Evolutionary conservation across 306 rosid species (phyloP).

Genomic region (Quercus parvula): DNA sequence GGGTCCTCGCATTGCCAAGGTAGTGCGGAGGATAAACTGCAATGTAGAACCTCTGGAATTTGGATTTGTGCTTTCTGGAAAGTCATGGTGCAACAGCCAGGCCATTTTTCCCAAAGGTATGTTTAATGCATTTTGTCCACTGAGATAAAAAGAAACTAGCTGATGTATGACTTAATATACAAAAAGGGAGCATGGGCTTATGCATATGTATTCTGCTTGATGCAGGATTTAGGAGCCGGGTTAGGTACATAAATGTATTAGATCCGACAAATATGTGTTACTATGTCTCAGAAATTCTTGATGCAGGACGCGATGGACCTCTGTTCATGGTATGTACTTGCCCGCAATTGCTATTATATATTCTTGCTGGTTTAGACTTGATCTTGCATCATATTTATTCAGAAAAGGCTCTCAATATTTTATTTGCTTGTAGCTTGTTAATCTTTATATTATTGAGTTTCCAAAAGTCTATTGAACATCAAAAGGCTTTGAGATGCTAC

Average conservation of each 20-base stretch:
- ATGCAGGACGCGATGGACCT: conserved; percentile 73
- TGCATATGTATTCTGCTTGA: conserved; percentile 28
- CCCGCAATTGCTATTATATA: not conserved
- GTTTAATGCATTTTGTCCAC: conserved; percentile 5
- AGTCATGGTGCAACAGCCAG: conserved; percentile 87
- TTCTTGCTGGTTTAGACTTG: not conserved
- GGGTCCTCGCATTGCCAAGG: conserved; percentile 98
- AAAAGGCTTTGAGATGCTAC: not conserved
- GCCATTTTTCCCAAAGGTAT: conserved; percentile 94
- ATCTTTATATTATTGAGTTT: not conserved
- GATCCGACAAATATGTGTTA: conserved; percentile 75
- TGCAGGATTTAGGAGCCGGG: conserved; percentile 96
- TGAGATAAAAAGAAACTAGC: conserved; percentile 5
- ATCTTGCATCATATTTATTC: not conserved
- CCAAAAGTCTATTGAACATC: no score
- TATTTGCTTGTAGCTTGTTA: not conserved
- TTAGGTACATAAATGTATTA: conserved; percentile 64
- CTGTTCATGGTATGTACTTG: conserved; percentile 79
- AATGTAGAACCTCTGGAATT: conserved; percentile 86
- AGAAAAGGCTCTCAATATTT: not conserved
- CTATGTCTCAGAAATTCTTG: conserved; percentile 88
- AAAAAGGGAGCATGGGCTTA: conserved; percentile 20
- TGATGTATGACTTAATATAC: conserved; percentile 14
- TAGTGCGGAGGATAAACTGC: conserved; percentile 91
- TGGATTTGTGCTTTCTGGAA: conserved; percentile 85